Evolutionary conservation across 805 yeast species (phyloP).

Genomic region (Schizosaccharomyces japonicus): DNA sequence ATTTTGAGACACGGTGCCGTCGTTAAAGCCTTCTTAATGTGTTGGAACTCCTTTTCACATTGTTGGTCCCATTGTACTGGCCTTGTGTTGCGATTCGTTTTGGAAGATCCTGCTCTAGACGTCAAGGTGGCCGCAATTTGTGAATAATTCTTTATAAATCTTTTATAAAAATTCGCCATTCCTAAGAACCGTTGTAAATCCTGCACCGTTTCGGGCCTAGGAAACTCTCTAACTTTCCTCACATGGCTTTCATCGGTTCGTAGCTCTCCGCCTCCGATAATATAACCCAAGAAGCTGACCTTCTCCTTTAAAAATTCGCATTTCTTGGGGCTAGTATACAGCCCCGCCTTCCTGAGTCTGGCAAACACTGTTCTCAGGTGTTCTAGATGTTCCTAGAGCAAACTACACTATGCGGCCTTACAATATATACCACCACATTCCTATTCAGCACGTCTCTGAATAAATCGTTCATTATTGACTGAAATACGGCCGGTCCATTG

Average conservation of each 20-base stretch:
- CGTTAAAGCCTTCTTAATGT: not conserved
- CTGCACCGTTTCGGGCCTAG: not conserved
- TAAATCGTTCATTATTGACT: not conserved
- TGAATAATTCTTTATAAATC: not conserved
- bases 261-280: not conserved
- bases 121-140: not conserved
- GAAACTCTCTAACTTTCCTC: not conserved
- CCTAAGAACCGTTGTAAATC: conserved; percentile 1
- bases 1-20: not conserved
- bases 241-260: not conserved
- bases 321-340: conserved; percentile 4
- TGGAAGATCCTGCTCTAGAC: not conserved
- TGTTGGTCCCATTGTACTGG: not conserved
- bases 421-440: conserved; percentile 1
- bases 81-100: not conserved
- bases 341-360: not conserved
- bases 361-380: conserved; percentile 4
- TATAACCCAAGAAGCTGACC: conserved; percentile 5
- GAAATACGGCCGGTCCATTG: conserved; percentile 6
- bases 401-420: conserved; percentile 4
- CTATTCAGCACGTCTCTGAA: not conserved
- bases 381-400: conserved; percentile 7
- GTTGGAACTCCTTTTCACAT: not conserved
- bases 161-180: not conserved
- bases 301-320: conserved; percentile 2